These are phyloP conservation scores for Marasmius sp. DNA, from an alignment of 1,284 basidiomycete genomes.

Conservation along the genomic window DNA sequence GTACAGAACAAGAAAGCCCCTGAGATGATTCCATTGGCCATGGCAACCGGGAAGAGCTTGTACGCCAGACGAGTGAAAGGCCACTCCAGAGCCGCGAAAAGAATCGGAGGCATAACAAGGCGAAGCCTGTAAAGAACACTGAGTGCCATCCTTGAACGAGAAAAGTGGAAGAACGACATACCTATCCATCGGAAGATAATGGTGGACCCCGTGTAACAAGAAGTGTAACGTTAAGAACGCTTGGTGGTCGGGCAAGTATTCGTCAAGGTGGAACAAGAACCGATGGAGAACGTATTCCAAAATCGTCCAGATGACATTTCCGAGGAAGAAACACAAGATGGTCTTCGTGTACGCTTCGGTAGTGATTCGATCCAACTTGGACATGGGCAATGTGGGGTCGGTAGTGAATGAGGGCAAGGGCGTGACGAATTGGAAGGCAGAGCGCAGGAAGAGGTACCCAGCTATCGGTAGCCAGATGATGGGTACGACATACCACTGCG, in stretches of 20 bases:
- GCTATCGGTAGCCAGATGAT: slow-evolving; percentile 91
- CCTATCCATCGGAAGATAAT: slow-evolving; percentile 97
- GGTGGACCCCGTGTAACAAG: slow-evolving; percentile 93
- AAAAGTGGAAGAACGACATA: slow-evolving; percentile 30
- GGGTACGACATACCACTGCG: slow-evolving; percentile 95
- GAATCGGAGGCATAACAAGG: slow-evolving; percentile 94
- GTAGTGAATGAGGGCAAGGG: slow-evolving; percentile 56
- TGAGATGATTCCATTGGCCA: slow-evolving; percentile 93
- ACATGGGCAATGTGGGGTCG: slow-evolving; percentile 56
- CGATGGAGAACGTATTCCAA: slow-evolving; percentile 96
- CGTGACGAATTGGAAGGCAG: slow-evolving; percentile 78
- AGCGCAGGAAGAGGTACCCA: slow-evolving; percentile 77
- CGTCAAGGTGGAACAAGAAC: slow-evolving; percentile 97
- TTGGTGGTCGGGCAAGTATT: slow-evolving; percentile 83
- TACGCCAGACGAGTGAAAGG: slow-evolving; percentile 93
- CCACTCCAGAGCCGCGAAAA: slow-evolving; percentile 79
- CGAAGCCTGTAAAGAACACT: slow-evolving; percentile 56
- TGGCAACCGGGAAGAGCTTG: slow-evolving; percentile 75
- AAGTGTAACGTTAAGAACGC: slow-evolving; percentile 89
- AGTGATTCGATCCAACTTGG: slow-evolving; percentile 45
- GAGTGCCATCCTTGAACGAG: slow-evolving; percentile 3
- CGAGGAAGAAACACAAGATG: slow-evolving; percentile 70
- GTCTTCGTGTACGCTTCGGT: slow-evolving; percentile 49
- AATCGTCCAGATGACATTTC: slow-evolving; percentile 92
- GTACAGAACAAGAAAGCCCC: slow-evolving; percentile 90